These are phyloP conservation scores for Sungouiozyma intestinalis DNA, from an alignment of 805 yeast species.

Conservation along the genomic window DNA sequence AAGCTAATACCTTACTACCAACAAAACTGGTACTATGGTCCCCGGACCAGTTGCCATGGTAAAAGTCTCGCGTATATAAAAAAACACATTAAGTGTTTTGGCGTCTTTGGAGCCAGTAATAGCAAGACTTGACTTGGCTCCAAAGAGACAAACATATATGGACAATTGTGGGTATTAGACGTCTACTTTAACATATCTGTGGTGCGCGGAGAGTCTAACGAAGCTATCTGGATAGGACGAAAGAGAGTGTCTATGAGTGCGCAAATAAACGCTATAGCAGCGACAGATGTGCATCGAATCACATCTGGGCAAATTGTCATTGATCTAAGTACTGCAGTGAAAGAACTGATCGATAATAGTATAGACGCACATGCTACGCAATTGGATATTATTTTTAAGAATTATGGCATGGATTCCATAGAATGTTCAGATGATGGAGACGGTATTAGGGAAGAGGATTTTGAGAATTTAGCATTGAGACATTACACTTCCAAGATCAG, in stretches of 20 bases:
- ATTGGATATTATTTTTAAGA: slow-evolving; percentile 56
- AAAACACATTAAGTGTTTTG: background rate
- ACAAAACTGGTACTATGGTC: background rate
- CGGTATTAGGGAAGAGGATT: slow-evolving; percentile 49
- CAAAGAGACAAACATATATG: too few species aligned
- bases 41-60: background rate
- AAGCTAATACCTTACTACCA: too few species aligned
- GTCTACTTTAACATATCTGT: background rate
- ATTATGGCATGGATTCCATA: slow-evolving; percentile 64
- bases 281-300: slow-evolving; percentile 54
- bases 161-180: too few species aligned
- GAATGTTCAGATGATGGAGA: slow-evolving; percentile 61
- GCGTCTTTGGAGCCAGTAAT: background rate
- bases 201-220: background rate
- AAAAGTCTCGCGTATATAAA: background rate
- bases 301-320: slow-evolving; percentile 92
- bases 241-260: background rate
- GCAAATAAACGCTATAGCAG: slow-evolving; percentile 29
- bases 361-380: slow-evolving; percentile 67
- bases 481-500: slow-evolving; percentile 59
- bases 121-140: too few species aligned
- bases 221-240: background rate
- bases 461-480: slow-evolving; percentile 43
- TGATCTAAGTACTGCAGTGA: slow-evolving; percentile 65
- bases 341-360: slow-evolving; percentile 80